Conservation (phyloP, 768 basidiomycete species). For the Lentinus brumalis region DNA sequence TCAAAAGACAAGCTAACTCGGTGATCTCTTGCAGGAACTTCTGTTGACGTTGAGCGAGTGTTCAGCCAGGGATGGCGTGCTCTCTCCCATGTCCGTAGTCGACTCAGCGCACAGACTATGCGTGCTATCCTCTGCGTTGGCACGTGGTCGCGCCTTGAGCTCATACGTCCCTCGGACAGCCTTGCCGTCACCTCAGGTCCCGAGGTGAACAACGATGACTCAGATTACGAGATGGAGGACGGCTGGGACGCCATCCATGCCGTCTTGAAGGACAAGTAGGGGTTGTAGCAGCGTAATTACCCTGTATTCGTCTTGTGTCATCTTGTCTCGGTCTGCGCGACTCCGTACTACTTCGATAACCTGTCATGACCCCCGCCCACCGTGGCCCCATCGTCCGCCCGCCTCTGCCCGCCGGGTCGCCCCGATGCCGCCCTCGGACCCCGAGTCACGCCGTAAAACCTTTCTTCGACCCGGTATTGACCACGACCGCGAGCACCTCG, state of each 20-base stretch:
- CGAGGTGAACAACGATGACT: conserved; percentile 10
- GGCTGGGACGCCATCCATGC: not conserved
- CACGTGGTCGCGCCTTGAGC: conserved; percentile 29
- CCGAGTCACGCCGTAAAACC: no score
- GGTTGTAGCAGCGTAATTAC: not conserved
- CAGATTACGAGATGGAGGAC: conserved; percentile 13
- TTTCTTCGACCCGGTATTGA: no score
- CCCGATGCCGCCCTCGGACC: no score
- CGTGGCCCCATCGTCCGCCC: no score
- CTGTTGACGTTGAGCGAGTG: no score
- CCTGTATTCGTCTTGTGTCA: not conserved
- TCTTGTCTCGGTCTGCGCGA: not conserved
- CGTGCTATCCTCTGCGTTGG: conserved; percentile 35
- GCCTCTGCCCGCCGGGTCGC: no score
- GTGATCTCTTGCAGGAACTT: no score
- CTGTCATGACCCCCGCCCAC: no score
- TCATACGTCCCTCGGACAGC: conserved; percentile 30
- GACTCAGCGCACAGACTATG: conserved; percentile 30
- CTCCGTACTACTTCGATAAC: no score
- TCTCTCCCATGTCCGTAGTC: conserved; percentile 29
- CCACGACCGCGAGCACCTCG: no score
- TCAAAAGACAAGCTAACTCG: no score
- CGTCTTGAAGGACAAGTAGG: not conserved
- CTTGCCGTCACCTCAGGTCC: not conserved
- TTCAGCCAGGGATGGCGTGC: conserved; percentile 31